Percentiles rank a stretch among this genome's conserved stretches.
phyloP scores from a whole-genome alignment of 768 basidiomycete genomes.

The Boletus rubescentipes region DNA sequence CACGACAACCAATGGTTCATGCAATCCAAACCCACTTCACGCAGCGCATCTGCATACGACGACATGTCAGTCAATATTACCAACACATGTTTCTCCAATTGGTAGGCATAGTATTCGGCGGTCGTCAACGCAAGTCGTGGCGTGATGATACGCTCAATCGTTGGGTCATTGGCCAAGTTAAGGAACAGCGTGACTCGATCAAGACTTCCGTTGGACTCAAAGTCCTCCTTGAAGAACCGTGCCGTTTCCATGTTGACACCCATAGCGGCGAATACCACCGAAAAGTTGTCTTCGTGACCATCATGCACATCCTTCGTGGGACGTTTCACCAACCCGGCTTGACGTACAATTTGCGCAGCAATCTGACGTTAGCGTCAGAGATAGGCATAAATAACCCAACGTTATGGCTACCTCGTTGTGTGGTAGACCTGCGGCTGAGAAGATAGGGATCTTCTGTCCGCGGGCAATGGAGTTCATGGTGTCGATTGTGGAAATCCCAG shows the following conservation, averaged over 20 bases:
- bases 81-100: conserved; percentile 98
- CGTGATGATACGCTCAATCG: conserved; percentile 99
- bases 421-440: conserved; percentile 97
- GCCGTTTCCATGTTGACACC: conserved; percentile 99
- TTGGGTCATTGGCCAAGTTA: conserved; percentile 98
- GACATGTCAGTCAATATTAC: conserved; percentile 99
- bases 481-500: conserved; percentile 98
- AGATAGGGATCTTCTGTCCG: conserved; percentile 99
- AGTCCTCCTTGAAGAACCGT: conserved; percentile 99
- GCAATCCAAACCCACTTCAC: conserved; percentile 61
- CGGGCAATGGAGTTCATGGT: conserved; percentile 99
- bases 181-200: conserved; percentile 98
- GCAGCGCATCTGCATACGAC: conserved; percentile 94
- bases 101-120: conserved; percentile 99
- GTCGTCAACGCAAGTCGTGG: conserved; percentile 97
- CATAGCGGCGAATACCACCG: conserved; percentile 99
- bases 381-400: conserved; percentile 21
- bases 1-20: conserved; percentile 14
- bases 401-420: conserved; percentile 81
- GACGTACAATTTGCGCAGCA: conserved; percentile 99
- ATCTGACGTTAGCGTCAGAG: conserved; percentile 56
- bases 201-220: conserved; percentile 96
- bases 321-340: conserved; percentile 94
- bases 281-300: conserved; percentile 99
- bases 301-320: conserved; percentile 98